Evolutionary conservation across 148 eudicot species (phyloP), one percentile per base, ranked within the genome.

Genomic region (Polygonum maritimum): DNA sequence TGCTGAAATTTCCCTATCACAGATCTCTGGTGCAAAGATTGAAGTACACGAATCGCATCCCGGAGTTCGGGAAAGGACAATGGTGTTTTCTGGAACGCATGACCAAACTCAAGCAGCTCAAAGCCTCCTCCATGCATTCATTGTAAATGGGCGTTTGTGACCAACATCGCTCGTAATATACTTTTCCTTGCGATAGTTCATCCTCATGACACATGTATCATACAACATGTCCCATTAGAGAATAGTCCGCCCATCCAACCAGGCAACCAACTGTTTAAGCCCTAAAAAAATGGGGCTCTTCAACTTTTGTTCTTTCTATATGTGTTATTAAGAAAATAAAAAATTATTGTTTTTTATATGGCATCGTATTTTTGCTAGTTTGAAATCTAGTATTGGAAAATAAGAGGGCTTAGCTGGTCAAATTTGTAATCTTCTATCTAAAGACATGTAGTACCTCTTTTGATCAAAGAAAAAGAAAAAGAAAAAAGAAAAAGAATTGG

Each of bases 1-100:
- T 60, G 6, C 75, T 80, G 89, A 9, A 47, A 47, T 10, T 14
- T 54, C 7, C 22, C 0, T 54, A 12, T 54, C 5, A n/a, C 19
- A 93, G 98, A 87, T 93, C 69, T 93, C 98, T 2, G 94, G 96
- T 47, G 98, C 98, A 55, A 88, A 85, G 78, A 93, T 91, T 38
- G 73, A 35, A 22, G 84, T 93, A 36, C 88, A 78, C 33, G 98
- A 91, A 74, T 79, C 89, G 67, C 77, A 18, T 72, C 85, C 89
- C 7, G 91, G 92, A 75, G 55, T 84, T 7, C 77, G 78, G 21
- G 84, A 86, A 41, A 85, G 88, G 73, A 81, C 77, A 13, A 81
- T 93, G 11, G 76, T 89, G 65, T 91, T 93, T 76, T 91, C 97
- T 8, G 97, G 98, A 14, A 83, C 88, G 48, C 91, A 92, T 36